These are phyloP conservation scores for Vigna unguiculata DNA, from an alignment of 306 rosid species.

Conservation along the genomic window DNA sequence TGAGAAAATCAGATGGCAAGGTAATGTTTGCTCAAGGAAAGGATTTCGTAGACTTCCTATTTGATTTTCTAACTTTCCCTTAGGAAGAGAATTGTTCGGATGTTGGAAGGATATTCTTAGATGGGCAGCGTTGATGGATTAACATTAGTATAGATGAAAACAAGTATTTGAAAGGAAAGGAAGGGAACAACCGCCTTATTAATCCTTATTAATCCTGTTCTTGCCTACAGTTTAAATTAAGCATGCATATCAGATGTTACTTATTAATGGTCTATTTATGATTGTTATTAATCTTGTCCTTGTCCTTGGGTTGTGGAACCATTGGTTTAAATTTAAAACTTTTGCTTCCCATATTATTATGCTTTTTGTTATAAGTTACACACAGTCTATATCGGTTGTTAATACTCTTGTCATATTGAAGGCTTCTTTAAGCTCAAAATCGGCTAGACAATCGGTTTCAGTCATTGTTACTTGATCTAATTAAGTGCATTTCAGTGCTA, in stretches of 20 bases:
- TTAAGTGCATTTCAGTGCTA: too few relatives aligned
- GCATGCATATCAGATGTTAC: not conserved
- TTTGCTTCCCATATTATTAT: too few relatives aligned
- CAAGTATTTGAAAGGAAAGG: conserved; percentile 4
- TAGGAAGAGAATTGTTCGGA: conserved; percentile 8
- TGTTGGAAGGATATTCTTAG: not conserved
- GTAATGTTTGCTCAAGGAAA: conserved; percentile 36
- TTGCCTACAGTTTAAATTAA: conserved; percentile 5
- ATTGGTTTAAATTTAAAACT: too few relatives aligned
- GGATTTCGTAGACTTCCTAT: conserved; percentile 25
- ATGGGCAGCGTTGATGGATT: conserved; percentile 14
- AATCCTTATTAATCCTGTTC: conserved; percentile 3
- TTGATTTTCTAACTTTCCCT: conserved; percentile 34
- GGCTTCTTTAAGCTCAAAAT: conserved; percentile 33
- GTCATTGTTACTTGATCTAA: conserved; percentile 19
- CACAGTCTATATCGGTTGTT: too few relatives aligned
- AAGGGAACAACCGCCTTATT: not conserved
- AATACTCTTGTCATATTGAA: conserved; percentile 19
- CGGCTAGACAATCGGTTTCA: conserved; percentile 22
- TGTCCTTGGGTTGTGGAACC: too few relatives aligned
- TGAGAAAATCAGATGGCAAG: conserved; percentile 1
- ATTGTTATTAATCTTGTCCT: too few relatives aligned
- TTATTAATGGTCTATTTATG: not conserved
- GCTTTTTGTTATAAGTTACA: too few relatives aligned
- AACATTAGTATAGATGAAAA: not conserved